Evolutionary conservation across 176 grass and related monocot species (phyloP).

Genomic region (Hordeum vulgare): DNA sequence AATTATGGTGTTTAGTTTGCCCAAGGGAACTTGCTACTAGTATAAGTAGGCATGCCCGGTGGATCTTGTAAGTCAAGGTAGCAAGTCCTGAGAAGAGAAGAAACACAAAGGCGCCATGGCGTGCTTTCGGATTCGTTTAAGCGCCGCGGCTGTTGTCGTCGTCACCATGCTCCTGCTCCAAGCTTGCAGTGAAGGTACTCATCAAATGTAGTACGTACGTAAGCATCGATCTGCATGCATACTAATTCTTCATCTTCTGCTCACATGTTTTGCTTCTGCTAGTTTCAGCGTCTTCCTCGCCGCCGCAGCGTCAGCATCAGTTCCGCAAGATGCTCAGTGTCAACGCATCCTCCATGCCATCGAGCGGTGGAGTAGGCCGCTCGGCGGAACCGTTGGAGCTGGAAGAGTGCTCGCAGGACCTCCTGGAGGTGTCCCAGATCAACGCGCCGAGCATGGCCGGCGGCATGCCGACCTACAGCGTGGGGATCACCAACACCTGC

Average conservation of each 20-base stretch:
- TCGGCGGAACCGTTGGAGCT: neutral
- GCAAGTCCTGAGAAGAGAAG: neutral
- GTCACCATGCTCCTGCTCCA: neutral
- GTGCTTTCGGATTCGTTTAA: neutral
- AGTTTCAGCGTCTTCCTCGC: neutral
- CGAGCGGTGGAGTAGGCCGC: neutral
- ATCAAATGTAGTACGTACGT: no score
- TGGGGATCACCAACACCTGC: neutral
- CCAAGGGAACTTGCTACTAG: neutral
- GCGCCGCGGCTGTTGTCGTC: neutral
- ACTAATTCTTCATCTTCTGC: neutral
- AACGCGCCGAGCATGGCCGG: neutral
- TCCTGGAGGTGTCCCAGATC: neutral
- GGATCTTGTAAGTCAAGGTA: no score
- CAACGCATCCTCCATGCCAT: neutral
- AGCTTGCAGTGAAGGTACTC: neutral
- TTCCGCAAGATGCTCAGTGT: neutral
- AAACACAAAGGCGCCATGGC: neutral
- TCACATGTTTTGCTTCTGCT: neutral
- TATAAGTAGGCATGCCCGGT: neutral
- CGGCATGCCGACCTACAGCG: constrained; percentile 15
- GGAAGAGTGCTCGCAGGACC: neutral
- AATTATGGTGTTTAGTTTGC: neutral
- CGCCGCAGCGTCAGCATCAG: neutral
- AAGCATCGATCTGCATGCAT: neutral